Percentiles rank a stretch among this genome's conserved stretches.
These are phyloP conservation scores for Euphorbia schlechtendalii DNA, from an alignment of 441 rosid genomes.

Conservation along the genomic window DNA sequence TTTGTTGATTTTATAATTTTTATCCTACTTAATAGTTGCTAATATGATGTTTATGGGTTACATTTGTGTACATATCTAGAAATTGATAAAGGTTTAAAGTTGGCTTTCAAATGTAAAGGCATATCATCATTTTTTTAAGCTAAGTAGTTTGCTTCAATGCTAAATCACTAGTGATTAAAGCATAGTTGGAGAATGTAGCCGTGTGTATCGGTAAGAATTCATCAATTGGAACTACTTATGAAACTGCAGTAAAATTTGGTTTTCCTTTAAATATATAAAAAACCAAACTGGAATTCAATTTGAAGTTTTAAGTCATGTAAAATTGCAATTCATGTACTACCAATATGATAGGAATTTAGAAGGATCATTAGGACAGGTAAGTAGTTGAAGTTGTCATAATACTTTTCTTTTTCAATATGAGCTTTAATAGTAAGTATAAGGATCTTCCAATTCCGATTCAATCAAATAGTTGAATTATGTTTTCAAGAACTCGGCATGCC, in stretches of 20 bases:
- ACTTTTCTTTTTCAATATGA: background rate
- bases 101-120: too few relatives aligned
- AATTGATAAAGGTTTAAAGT: too few relatives aligned
- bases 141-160: too few relatives aligned
- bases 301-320: conserved; percentile 1
- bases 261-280: background rate
- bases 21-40: too few relatives aligned
- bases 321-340: background rate
- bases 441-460: background rate
- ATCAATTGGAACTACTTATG: background rate
- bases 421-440: background rate
- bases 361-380: background rate
- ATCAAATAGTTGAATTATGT: too few relatives aligned
- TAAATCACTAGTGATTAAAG: background rate
- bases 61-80: too few relatives aligned
- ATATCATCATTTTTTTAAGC: too few relatives aligned
- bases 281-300: background rate
- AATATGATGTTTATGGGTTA: too few relatives aligned
- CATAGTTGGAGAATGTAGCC: background rate
- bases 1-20: too few relatives aligned
- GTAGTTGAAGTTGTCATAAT: background rate
- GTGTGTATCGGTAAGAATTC: background rate
- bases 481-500: too few relatives aligned
- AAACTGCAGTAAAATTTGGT: background rate
- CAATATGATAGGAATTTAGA: background rate